Evolutionary conservation across 2,329 filamentous ascomycete genomes (phyloP).

Genomic region (Elsinoe batatas): DNA sequence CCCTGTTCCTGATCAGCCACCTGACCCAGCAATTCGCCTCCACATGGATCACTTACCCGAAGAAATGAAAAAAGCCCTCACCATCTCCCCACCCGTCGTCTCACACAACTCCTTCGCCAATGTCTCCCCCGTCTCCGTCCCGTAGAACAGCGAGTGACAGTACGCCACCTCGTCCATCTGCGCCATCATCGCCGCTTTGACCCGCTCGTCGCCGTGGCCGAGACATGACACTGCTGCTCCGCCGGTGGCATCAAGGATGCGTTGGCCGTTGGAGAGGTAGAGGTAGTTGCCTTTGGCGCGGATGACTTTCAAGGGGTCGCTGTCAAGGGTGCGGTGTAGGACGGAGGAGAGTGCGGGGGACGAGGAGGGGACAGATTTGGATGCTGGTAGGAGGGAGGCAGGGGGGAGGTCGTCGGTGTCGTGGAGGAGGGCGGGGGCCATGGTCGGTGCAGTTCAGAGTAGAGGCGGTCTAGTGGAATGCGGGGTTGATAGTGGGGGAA

Average conservation of each 20-base stretch:
- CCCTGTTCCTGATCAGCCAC: conserved; percentile 5
- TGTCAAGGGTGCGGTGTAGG: conserved; percentile 43
- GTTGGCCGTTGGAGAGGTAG: conserved; percentile 45
- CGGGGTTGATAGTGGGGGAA: too few species aligned
- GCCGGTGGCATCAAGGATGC: conserved; percentile 61
- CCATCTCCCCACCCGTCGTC: conserved; percentile 44
- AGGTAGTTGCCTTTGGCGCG: conserved; percentile 44
- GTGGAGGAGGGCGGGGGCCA: not conserved
- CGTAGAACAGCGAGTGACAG: conserved; percentile 50
- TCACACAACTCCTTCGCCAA: conserved; percentile 42
- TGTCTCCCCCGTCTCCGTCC: conserved; percentile 43
- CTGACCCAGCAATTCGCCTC: not conserved
- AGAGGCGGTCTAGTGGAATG: too few species aligned
- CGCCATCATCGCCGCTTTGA: conserved; percentile 48
- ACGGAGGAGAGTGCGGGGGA: conserved; percentile 26
- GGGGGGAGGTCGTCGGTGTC: not conserved
- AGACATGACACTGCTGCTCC: conserved; percentile 65
- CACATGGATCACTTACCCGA: conserved; percentile 37
- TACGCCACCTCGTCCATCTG: conserved; percentile 54
- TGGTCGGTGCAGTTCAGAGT: not conserved
- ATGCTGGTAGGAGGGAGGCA: not conserved
- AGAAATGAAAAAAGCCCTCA: conserved; percentile 46
- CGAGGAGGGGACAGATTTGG: not conserved
- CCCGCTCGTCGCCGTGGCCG: conserved; percentile 54
- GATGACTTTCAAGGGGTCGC: conserved; percentile 38